These are phyloP conservation scores for Sherardia arvensis DNA, from an alignment of 257 asterid species.

Conservation along the genomic window DNA sequence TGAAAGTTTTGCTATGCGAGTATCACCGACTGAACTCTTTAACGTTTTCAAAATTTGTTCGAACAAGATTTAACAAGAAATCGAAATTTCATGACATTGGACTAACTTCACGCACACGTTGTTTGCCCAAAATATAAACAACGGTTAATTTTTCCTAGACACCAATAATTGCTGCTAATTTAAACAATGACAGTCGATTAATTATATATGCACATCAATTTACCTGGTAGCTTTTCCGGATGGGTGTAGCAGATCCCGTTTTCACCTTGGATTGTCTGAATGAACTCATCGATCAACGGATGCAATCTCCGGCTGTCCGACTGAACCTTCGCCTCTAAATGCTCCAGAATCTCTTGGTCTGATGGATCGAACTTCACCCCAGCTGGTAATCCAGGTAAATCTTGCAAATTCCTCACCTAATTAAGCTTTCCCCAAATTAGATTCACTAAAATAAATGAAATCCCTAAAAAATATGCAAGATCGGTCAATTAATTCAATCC, in stretches of 20 bases:
- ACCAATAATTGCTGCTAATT: neutral
- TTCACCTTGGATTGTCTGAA: constrained; percentile 38
- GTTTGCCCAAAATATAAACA: neutral
- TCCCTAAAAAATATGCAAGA: neutral
- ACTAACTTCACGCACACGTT: neutral
- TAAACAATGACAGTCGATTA: no score
- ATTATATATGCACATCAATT: no score
- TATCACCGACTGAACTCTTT: constrained; percentile 5
- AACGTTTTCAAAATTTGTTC: neutral
- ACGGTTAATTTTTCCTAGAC: constrained; percentile 1
- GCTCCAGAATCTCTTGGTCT: constrained; percentile 41
- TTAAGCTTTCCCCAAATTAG: neutral
- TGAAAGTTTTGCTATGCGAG: no score
- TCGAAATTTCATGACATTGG: neutral
- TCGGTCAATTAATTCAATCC: neutral
- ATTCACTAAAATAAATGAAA: neutral
- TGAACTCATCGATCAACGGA: constrained; percentile 39
- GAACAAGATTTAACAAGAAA: constrained; percentile 1
- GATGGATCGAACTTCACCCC: constrained; percentile 54
- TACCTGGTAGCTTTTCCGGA: constrained; percentile 46
- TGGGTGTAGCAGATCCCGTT: constrained; percentile 50
- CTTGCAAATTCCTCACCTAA: constrained; percentile 20
- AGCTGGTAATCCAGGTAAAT: constrained; percentile 40
- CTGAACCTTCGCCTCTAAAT: constrained; percentile 30
- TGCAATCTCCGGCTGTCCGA: constrained; percentile 25